phyloP scores from a whole-genome alignment of 805 yeast genomes.

The Cyberlindnera meyerae region DNA sequence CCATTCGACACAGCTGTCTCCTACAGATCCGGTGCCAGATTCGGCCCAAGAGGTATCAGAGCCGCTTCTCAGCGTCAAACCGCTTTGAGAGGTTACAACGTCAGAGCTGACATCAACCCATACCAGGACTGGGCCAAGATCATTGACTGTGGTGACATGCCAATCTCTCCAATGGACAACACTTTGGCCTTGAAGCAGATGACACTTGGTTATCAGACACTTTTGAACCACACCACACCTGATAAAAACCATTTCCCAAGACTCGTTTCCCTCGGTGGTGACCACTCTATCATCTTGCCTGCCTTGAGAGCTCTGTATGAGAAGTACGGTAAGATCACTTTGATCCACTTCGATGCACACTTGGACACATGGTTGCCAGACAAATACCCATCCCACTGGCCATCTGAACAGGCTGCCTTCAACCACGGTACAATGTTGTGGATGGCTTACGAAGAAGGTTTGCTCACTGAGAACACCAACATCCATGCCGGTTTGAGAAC shows the following conservation, averaged over 20 bases:
- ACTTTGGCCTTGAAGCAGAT: slow-evolving; percentile 58
- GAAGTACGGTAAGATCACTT: slow-evolving; percentile 61
- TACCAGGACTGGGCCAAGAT: slow-evolving; percentile 48
- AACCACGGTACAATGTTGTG: slow-evolving; percentile 87
- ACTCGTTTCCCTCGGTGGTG: slow-evolving; percentile 75
- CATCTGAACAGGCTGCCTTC: slow-evolving; percentile 47
- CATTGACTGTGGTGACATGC: slow-evolving; percentile 66
- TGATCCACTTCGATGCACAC: slow-evolving; percentile 83
- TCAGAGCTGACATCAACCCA: slow-evolving; percentile 58
- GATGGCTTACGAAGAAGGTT: slow-evolving; percentile 65
- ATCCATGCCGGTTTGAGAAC: slow-evolving; percentile 78
- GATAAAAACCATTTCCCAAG: slow-evolving; percentile 44
- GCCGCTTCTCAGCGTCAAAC: slow-evolving; percentile 69
- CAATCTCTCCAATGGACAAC: slow-evolving; percentile 66
- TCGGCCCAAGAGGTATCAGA: slow-evolving; percentile 57
- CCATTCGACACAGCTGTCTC: slow-evolving; percentile 52
- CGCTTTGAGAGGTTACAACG: slow-evolving; percentile 63
- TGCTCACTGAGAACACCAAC: slow-evolving; percentile 41
- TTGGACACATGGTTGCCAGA: slow-evolving; percentile 78
- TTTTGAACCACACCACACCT: slow-evolving; percentile 33
- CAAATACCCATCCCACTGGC: slow-evolving; percentile 62
- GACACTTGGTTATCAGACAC: slow-evolving; percentile 52
- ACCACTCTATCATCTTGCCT: slow-evolving; percentile 72
- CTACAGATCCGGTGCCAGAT: slow-evolving; percentile 48
- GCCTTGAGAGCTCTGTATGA: slow-evolving; percentile 60